These are phyloP conservation scores for Fragosphaeria purpurea DNA, from an alignment of 2,329 filamentous ascomycete genomes.

Conservation along the genomic window DNA sequence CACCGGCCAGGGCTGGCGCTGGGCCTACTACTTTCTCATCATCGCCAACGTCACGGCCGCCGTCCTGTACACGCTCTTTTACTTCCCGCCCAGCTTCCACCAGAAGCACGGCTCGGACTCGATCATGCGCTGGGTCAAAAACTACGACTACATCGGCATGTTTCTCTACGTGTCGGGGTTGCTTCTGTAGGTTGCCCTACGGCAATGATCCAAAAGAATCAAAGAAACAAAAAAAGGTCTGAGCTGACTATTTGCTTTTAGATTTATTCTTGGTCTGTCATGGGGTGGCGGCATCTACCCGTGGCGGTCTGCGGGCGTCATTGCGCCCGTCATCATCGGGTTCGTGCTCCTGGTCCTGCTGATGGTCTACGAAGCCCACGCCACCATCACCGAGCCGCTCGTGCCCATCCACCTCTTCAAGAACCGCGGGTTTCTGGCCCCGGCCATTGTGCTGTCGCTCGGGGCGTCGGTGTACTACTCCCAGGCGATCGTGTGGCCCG, in stretches of 20 bases:
- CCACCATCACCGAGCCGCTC: slow-evolving; percentile 20
- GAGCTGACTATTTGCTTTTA: slow-evolving; percentile 14
- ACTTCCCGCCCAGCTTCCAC: slow-evolving; percentile 12
- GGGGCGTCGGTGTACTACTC: slow-evolving; percentile 25
- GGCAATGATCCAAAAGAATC: too few species aligned
- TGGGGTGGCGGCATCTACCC: slow-evolving; percentile 29
- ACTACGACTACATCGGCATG: slow-evolving; percentile 38
- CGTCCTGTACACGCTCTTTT: slow-evolving; percentile 10
- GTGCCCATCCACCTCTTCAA: slow-evolving; percentile 26
- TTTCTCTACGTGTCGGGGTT: slow-evolving; percentile 32
- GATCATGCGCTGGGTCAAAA: slow-evolving; percentile 7
- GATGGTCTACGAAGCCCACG: slow-evolving; percentile 22
- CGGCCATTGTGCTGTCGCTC: slow-evolving; percentile 19
- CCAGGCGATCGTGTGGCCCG: slow-evolving; percentile 22
- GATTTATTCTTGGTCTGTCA: slow-evolving; percentile 38
- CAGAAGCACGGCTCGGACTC: slow-evolving; percentile 10
- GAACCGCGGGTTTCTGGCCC: slow-evolving; percentile 20
- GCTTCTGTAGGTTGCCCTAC: slow-evolving; percentile 17
- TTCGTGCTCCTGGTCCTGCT: slow-evolving; percentile 12
- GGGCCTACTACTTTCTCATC: slow-evolving; percentile 12
- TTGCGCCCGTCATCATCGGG: slow-evolving; percentile 11
- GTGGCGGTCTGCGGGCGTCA: slow-evolving; percentile 29
- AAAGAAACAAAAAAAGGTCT: too few species aligned
- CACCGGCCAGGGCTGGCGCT: slow-evolving; percentile 12
- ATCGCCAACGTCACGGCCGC: slow-evolving; percentile 11